Conservation (phyloP, 345 rosid genomes). For the Eucalyptus virginea region DNA sequence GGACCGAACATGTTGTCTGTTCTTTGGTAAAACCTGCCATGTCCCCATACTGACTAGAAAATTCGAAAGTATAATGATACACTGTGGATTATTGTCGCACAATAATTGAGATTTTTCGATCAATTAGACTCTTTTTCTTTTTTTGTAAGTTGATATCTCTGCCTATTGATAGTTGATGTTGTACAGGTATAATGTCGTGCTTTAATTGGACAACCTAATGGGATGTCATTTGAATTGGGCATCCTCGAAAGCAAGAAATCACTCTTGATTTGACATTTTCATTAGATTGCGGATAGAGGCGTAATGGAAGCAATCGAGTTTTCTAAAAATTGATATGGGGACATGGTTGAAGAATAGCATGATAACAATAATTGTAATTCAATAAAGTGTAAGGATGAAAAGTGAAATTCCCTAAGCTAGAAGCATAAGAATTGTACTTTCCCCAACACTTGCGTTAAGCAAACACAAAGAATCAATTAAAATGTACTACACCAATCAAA, state of each 20-base stretch:
- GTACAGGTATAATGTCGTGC: rapidly evolving
- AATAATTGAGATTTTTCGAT: neutral
- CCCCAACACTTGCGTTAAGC: neutral
- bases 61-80: neutral
- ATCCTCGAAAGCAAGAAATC: neutral
- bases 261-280: neutral
- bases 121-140: neutral
- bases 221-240: neutral
- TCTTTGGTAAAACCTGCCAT: neutral
- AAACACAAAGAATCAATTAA: neutral
- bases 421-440: neutral
- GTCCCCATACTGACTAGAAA: neutral
- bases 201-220: too few species aligned
- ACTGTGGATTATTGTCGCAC: neutral
- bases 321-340: neutral
- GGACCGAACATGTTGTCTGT: neutral
- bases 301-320: neutral
- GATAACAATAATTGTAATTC: neutral
- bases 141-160: neutral
- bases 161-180: neutral
- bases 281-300: neutral
- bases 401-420: neutral
- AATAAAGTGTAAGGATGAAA: neutral
- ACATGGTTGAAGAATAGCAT: rapidly evolving
- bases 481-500: neutral